Base-by-base conservation (phyloP, 495 filamentous ascomycete genomes). In the Aspergillus panamensis region DNA sequence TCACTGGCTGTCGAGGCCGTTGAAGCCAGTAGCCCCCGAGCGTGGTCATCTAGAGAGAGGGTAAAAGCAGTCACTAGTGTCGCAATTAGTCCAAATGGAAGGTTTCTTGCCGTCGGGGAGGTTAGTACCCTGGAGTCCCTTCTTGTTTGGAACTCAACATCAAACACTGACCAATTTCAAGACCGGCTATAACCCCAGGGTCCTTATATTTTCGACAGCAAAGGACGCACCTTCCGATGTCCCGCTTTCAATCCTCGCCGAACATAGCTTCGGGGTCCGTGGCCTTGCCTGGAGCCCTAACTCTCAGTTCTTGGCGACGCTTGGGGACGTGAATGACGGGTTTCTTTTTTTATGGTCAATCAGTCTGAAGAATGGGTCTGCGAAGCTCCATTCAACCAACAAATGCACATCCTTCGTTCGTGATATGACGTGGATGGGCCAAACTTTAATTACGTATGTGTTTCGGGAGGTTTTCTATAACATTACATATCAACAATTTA, bases 51-150 rank as follows among this genome's bases (percentile, higher is more conserved):
- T 30, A 82, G 90, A 61, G 92, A 96, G 69, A 80, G 92, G 58
- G 87, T 96, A 66, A 96, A 96, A 71, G 91, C 93, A n/a, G 90
- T 92, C 1, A 96, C 92, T n/a, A 95, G 91, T 73, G 81, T 97
- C 25, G 89, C 89, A 17, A 84, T 98, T 54, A 97, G 92, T 70
- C 87, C 85, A 5, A 90, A 96, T 80, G 94, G 91, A 44, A 87
- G 83, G 58, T 91, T 89, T 67, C 80, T 98, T 40, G 94, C 95
- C 25, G 86, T 97, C 31, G 94, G 94, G 68, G 94, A 98, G 77
- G 86, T 88, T 70, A 62, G 76, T 67, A 8, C n/a, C 42, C 21
- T 3, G 2, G 5, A 25, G 25, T 25, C 25, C n/a, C 16, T 16
- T 19, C 10, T n/a, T 20, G 17, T 16, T 45, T 13, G 9, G 16